These are phyloP conservation scores for Trichophaea hybrida DNA, from an alignment of 2,329 filamentous ascomycete species.

Conservation along the genomic window DNA sequence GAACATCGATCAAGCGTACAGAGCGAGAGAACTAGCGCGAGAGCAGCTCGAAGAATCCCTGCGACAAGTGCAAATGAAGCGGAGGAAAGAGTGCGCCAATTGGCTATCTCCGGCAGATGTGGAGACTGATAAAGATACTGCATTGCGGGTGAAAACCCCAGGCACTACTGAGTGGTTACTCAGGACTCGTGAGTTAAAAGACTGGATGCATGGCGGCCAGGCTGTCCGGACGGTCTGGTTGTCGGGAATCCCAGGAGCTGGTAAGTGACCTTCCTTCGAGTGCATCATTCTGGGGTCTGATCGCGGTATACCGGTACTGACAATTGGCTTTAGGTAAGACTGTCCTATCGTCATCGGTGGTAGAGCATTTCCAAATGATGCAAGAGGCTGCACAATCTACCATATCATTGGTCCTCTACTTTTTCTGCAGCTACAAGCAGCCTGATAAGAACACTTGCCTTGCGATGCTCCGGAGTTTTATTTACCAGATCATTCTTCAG, in stretches of 20 bases:
- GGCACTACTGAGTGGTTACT: slow-evolving; percentile 8
- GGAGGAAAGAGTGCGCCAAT: neutral
- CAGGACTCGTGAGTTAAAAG: neutral
- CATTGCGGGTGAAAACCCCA: neutral
- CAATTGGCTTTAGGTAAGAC: neutral
- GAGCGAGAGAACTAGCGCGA: slow-evolving; percentile 2
- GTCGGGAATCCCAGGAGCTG: slow-evolving; percentile 11
- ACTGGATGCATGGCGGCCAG: slow-evolving; percentile 5
- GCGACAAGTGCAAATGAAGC: slow-evolving; percentile 1
- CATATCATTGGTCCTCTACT: neutral
- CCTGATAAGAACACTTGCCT: slow-evolving; percentile 1
- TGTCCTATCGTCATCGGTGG: neutral
- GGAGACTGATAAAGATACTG: slow-evolving; percentile 1
- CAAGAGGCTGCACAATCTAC: neutral
- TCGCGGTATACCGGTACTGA: neutral
- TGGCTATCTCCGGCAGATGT: slow-evolving; percentile 4
- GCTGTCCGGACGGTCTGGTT: slow-evolving; percentile 1
- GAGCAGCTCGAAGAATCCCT: neutral
- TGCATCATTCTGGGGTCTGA: too few species aligned
- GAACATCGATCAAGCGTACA: slow-evolving; percentile 11
- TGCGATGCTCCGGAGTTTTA: slow-evolving; percentile 11
- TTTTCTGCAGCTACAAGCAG: slow-evolving; percentile 7
- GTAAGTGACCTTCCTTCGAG: neutral
- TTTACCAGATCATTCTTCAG: slow-evolving; percentile 13
- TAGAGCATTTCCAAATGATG: neutral